A percentile compares a stretch with the other conserved stretches of the same genome.
Conservation (phyloP, 179 eudicot genomes). For the Carnegiea gigantea region DNA sequence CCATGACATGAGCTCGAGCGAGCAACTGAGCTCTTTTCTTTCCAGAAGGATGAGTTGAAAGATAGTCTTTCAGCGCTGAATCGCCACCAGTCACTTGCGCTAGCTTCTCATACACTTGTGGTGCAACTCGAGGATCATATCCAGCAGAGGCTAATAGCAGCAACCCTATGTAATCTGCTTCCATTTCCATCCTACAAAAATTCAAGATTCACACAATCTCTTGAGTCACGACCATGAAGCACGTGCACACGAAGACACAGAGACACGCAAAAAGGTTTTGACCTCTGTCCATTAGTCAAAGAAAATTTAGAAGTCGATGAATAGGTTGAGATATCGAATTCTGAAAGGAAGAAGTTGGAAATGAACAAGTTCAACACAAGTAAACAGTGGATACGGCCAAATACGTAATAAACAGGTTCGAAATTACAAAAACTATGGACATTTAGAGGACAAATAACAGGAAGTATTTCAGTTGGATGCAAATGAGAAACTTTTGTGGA, state of each 20-base stretch:
- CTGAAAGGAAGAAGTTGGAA: not conserved
- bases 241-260: too few relatives aligned
- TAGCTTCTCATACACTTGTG: constrained; percentile 82
- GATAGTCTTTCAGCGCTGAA: constrained; percentile 56
- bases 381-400: not conserved
- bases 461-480: not conserved
- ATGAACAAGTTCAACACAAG: not conserved
- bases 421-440: too few relatives aligned
- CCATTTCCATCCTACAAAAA: constrained; percentile 83
- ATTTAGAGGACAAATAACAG: not conserved
- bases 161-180: constrained; percentile 95
- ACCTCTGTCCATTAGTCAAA: not conserved
- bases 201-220: not conserved
- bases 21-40: constrained; percentile 68
- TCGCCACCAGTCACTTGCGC: constrained; percentile 58
- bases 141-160: constrained; percentile 84
- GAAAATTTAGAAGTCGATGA: too few relatives aligned
- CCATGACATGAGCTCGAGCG: constrained; percentile 81
- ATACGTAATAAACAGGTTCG: too few relatives aligned
- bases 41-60: constrained; percentile 95
- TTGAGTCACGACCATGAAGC: not conserved
- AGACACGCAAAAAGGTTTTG: too few relatives aligned
- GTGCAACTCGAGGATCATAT: constrained; percentile 84
- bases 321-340: not conserved
- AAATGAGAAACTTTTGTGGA: not conserved